phyloP scores from a whole-genome alignment of 2,329 filamentous ascomycete genomes.

The Madurella mycetomatis region DNA sequence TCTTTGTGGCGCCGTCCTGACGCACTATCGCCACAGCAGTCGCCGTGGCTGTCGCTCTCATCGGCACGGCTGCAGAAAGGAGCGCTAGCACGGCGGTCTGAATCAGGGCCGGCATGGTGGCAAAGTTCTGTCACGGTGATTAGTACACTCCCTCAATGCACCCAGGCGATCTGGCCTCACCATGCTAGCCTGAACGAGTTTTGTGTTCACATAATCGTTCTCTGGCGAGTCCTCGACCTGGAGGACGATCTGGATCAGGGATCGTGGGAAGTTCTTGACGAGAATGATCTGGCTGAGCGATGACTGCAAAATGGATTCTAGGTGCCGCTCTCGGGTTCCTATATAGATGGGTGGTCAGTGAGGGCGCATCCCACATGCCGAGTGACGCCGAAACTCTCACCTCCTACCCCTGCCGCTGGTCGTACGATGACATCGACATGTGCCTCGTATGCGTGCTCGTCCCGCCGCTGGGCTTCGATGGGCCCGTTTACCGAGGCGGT shows the following conservation, averaged over 20 bases:
- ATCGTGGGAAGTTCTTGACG: slow-evolving; percentile 69
- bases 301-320: slow-evolving; percentile 70
- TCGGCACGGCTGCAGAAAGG: slow-evolving; percentile 75
- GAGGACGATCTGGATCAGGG: slow-evolving; percentile 75
- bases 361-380: slow-evolving; percentile 1
- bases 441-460: slow-evolving; percentile 89
- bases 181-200: slow-evolving; percentile 55
- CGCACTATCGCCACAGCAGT: slow-evolving; percentile 57
- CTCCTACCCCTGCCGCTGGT: slow-evolving; percentile 78
- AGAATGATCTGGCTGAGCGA: slow-evolving; percentile 71
- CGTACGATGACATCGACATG: slow-evolving; percentile 85
- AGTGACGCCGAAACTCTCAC: slow-evolving; percentile 40
- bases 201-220: slow-evolving; percentile 59
- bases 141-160: slow-evolving; percentile 11
- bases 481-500: slow-evolving; percentile 88
- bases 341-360: slow-evolving; percentile 27
- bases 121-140: slow-evolving; percentile 57
- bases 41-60: slow-evolving; percentile 67
- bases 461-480: slow-evolving; percentile 80
- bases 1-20: slow-evolving; percentile 36
- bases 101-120: slow-evolving; percentile 74
- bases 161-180: slow-evolving; percentile 39
- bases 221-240: slow-evolving; percentile 68
- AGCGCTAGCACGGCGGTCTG: slow-evolving; percentile 76
- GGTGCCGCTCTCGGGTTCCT: slow-evolving; percentile 73